A percentile compares a stretch with the other conserved stretches of the same genome.
Evolutionary conservation across 129 eudicot species (phyloP).

Genomic region (Arctium minus): DNA sequence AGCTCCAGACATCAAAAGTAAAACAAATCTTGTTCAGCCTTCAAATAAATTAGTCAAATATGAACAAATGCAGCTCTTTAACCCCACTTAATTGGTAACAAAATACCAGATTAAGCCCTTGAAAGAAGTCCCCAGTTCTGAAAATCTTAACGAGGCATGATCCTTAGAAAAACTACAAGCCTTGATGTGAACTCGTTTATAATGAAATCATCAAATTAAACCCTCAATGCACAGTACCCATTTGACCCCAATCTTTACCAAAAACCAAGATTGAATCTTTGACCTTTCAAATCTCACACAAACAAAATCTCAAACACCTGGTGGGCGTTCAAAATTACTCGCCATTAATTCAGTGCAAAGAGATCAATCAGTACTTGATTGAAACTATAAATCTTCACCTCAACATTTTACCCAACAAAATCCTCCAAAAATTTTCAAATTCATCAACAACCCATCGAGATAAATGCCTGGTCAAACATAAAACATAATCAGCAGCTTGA

Average conservation of each 20-base stretch:
- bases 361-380: neutral
- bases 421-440: slow-evolving; percentile 3
- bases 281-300: slow-evolving; percentile 21
- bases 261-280: slow-evolving; percentile 19
- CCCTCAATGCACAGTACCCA: neutral
- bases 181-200: too few species aligned
- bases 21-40: neutral
- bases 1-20: slow-evolving; percentile 45
- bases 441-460: neutral
- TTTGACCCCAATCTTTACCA: neutral
- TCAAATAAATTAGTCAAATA: neutral
- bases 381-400: neutral
- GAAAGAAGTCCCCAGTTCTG: neutral
- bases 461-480: slow-evolving; percentile 12
- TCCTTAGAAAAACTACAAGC: too few species aligned
- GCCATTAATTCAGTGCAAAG: neutral
- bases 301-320: slow-evolving; percentile 16
- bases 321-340: slow-evolving; percentile 14
- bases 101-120: neutral
- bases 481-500: slow-evolving; percentile 20
- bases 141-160: neutral
- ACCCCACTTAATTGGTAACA: neutral
- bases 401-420: neutral
- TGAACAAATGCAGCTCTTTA: neutral
- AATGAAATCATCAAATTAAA: neutral